Conservation (phyloP, 306 rosid genomes). For the Delonix regia region DNA sequence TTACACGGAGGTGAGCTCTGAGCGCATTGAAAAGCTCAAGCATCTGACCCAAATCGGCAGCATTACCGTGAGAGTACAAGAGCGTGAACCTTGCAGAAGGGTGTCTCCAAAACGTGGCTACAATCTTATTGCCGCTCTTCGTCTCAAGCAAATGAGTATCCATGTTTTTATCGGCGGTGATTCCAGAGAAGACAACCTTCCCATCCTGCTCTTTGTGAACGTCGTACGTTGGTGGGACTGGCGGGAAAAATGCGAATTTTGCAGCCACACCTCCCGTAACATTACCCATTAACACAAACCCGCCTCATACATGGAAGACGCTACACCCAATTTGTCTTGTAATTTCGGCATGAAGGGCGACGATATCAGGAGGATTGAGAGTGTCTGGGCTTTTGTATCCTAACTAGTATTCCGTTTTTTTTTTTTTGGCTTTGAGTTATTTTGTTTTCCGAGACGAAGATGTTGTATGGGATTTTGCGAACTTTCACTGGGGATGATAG, state of each 20-base stretch:
- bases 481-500: slow-evolving; percentile 38
- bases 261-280: slow-evolving; percentile 76
- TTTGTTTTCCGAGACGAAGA: background rate
- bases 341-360: slow-evolving; percentile 45
- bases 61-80: slow-evolving; percentile 81
- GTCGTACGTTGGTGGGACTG: slow-evolving; percentile 76
- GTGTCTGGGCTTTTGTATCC: background rate
- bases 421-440: too few relatives aligned
- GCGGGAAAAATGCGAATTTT: slow-evolving; percentile 78
- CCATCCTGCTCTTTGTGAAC: slow-evolving; percentile 50
- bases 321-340: background rate
- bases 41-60: slow-evolving; percentile 87
- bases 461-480: slow-evolving; percentile 24
- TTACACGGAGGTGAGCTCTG: slow-evolving; percentile 75
- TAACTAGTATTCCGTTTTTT: background rate
- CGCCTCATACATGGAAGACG: slow-evolving; percentile 35
- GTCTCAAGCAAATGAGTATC: slow-evolving; percentile 60
- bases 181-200: slow-evolving; percentile 52
- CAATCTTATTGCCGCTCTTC: slow-evolving; percentile 59
- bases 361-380: background rate
- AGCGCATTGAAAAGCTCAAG: slow-evolving; percentile 75
- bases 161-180: slow-evolving; percentile 54
- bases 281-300: slow-evolving; percentile 62
- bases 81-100: slow-evolving; percentile 71
- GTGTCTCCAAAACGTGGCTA: slow-evolving; percentile 68